Conservation (phyloP, 2,329 filamentous ascomycete genomes). For the Nakataea oryzae region DNA sequence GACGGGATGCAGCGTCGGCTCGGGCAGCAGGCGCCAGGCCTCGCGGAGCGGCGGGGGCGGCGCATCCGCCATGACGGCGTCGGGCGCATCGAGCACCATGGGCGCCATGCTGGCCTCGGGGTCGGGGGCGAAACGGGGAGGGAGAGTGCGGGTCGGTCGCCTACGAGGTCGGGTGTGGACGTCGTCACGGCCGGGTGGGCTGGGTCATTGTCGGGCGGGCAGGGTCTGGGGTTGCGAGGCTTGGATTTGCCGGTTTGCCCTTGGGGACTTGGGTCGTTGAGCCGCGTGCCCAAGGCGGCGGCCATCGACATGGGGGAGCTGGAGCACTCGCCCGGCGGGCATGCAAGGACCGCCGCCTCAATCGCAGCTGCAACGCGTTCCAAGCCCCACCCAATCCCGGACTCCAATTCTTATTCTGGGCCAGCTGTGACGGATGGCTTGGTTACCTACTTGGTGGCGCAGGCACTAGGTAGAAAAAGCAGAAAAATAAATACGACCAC, state of each 20-base stretch:
- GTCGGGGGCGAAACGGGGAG: not conserved
- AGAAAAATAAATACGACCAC: too few species aligned
- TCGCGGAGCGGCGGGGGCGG: slow-evolving; percentile 23
- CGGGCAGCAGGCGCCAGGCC: slow-evolving; percentile 34
- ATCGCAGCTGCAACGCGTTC: too few species aligned
- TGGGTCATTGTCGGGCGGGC: not conserved
- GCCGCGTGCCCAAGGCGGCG: too few species aligned
- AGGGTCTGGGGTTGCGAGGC: not conserved
- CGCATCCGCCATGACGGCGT: not conserved
- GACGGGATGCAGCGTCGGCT: slow-evolving; percentile 48
- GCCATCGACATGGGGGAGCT: not conserved
- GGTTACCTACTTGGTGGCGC: too few species aligned
- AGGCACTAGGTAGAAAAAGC: too few species aligned
- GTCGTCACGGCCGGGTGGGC: not conserved
- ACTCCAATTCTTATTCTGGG: too few species aligned
- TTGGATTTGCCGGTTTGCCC: not conserved
- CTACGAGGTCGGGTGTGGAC: not conserved
- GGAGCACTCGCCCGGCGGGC: not conserved
- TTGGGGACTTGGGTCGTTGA: not conserved
- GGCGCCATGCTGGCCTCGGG: slow-evolving; percentile 32
- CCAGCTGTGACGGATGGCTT: too few species aligned
- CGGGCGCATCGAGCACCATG: slow-evolving; percentile 36
- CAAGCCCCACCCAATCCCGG: not conserved
- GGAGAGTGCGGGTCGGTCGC: not conserved
- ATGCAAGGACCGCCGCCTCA: too few species aligned